Evolutionary conservation across 257 asterid genomes (phyloP).

Genomic region (Verbena officinalis): DNA sequence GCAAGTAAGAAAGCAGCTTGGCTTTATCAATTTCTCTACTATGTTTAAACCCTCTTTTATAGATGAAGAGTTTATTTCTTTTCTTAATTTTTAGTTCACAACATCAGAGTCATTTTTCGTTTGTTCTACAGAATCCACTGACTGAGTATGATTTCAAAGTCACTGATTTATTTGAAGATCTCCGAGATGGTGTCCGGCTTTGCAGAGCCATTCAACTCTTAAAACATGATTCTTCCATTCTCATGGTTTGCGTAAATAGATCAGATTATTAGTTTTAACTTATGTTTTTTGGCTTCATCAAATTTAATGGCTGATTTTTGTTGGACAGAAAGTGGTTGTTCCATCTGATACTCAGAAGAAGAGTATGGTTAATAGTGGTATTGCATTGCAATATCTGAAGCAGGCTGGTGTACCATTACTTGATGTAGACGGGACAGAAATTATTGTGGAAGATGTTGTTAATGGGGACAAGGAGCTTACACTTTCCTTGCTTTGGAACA

Average conservation of each 20-base stretch:
- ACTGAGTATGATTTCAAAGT: constrained; percentile 72
- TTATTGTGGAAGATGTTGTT: constrained; percentile 72
- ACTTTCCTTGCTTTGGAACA: constrained; percentile 85
- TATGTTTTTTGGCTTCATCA: constrained; percentile 21
- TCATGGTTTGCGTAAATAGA: constrained; percentile 55
- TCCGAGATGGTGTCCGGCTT: constrained; percentile 79
- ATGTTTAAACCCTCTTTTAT: constrained; percentile 2
- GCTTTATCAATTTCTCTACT: neutral
- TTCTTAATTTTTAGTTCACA: constrained; percentile 14
- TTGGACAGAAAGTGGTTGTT: constrained; percentile 74
- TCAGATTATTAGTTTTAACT: constrained; percentile 5
- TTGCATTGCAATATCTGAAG: constrained; percentile 73
- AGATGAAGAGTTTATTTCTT: neutral
- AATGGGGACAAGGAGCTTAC: constrained; percentile 83
- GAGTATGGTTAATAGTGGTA: constrained; percentile 69
- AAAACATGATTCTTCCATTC: constrained; percentile 78
- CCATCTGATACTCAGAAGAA: constrained; percentile 87
- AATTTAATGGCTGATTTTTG: constrained; percentile 22
- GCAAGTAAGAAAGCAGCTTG: constrained; percentile 80
- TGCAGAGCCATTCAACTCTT: constrained; percentile 85
- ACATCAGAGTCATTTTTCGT: neutral
- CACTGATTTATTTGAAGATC: constrained; percentile 74
- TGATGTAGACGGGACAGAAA: constrained; percentile 78
- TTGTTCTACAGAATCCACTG: constrained; percentile 68
- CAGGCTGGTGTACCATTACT: constrained; percentile 64